Evolutionary conservation across 1,284 basidiomycete genomes (phyloP), one percentile per base, ranked within the genome.

Genomic region (Cutaneotrichosporon cutaneum): DNA sequence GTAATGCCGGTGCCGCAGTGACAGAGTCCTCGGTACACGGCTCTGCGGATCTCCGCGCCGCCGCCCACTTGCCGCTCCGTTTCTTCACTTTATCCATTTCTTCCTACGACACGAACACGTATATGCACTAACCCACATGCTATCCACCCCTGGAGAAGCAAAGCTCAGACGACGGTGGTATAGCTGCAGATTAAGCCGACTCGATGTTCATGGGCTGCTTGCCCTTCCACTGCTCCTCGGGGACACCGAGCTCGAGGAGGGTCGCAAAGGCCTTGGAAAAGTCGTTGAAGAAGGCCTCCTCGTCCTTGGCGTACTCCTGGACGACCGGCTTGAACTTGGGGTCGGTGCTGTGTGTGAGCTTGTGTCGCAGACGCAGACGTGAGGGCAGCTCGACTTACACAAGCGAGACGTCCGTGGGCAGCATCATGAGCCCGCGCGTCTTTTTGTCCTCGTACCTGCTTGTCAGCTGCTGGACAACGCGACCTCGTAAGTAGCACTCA

Each of bases 171-270:
- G 21, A 24, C 22, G 18, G 22, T 24, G 45, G 10, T 48, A 24
- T 13, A 27, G 24, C 21, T 48, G 13, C 26, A 30, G 35, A 21
- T 54, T 54, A 54, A 16, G 50, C n/a, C 18, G 47, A 27, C 30
- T 50, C 55, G 55, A 61, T 61, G 42, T 42, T 36, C 56, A 51
- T 58, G 18, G 42, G 35, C 51, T 57, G 39, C 51, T 54, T 32
- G 51, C 24, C 45, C 61, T 84, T 85, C 72, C 87, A 91, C 80
- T 95, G 92, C 59, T 85, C 76, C 21, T 83, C 80, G 51, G 93
- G 93, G 9, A 95, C 90, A 70, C 93, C 93, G 59, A 94, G 88
- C 82, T 95, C 93, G 69, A 95, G 87, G 48, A 96, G 85, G 67
- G 84, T 87, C 52, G 84, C 72, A 69, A 93, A 86, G 47, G 84